phyloP scores from a whole-genome alignment of 139 green algal species.

The Trebouxia sp. region DNA sequence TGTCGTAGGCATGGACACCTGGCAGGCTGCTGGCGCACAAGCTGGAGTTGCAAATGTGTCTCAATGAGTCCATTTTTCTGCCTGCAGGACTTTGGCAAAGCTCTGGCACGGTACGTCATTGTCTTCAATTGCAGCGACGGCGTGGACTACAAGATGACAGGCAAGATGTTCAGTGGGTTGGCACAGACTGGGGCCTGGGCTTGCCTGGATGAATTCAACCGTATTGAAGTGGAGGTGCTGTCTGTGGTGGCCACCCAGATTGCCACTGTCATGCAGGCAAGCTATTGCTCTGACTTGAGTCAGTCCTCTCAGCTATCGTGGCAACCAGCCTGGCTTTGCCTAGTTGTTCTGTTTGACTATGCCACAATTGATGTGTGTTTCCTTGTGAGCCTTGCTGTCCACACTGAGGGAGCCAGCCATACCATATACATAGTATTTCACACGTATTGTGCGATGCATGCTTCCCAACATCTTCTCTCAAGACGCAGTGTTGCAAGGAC shows the following conservation, averaged over 20 bases:
- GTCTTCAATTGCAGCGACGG: constrained; percentile 91
- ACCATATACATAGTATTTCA: too few species aligned
- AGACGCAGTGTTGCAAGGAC: too few species aligned
- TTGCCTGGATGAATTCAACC: constrained; percentile 90
- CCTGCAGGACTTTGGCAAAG: constrained; percentile 73
- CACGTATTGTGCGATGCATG: too few species aligned
- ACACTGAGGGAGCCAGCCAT: too few species aligned
- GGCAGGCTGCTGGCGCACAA: too few species aligned
- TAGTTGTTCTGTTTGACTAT: too few species aligned
- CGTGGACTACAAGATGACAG: constrained; percentile 86
- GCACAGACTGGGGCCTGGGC: constrained; percentile 84
- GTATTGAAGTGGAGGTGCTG: constrained; percentile 87
- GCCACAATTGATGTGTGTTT: too few species aligned
- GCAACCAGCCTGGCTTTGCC: too few species aligned
- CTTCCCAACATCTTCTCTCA: too few species aligned
- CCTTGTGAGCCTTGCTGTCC: too few species aligned
- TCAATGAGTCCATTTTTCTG: background rate
- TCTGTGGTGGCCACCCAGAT: constrained; percentile 86
- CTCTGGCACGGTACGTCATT: constrained; percentile 79
- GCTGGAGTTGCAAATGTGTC: background rate
- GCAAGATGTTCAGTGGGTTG: constrained; percentile 83
- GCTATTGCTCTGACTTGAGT: background rate
- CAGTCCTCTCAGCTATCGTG: too few species aligned
- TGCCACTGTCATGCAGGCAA: constrained; percentile 67
- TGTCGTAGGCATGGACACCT: too few species aligned